phyloP scores from a whole-genome alignment of 441 rosid genomes.

The Erysimum pusillum region DNA sequence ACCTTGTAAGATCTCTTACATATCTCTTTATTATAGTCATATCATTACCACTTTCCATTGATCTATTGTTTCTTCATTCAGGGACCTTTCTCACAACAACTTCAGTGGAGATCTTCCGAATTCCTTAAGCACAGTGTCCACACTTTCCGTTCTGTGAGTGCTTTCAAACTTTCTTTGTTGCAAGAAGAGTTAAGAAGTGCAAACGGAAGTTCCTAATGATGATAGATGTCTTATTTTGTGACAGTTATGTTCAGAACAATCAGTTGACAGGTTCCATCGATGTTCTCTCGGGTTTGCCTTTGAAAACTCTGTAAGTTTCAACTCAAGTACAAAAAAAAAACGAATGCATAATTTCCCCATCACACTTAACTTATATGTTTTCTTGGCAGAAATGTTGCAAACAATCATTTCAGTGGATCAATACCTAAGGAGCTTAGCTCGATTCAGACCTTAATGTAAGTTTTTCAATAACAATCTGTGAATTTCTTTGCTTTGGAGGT shows the following conservation, averaged over 20 bases:
- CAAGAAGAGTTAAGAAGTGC: neutral
- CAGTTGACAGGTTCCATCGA: slow-evolving; percentile 81
- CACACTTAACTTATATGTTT: slow-evolving; percentile 12
- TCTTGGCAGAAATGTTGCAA: slow-evolving; percentile 83
- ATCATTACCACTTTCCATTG: slow-evolving; percentile 4
- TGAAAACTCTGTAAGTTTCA: slow-evolving; percentile 79
- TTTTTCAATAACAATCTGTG: slow-evolving; percentile 25
- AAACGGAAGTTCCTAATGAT: neutral
- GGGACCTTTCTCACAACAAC: slow-evolving; percentile 95
- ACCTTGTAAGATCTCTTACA: slow-evolving; percentile 70
- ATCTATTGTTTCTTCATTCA: slow-evolving; percentile 39
- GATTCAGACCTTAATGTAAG: slow-evolving; percentile 77
- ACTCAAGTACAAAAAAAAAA: neutral
- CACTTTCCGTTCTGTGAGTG: slow-evolving; percentile 84
- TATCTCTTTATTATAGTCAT: neutral
- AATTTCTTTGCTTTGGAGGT: neutral
- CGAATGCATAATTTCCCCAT: neutral
- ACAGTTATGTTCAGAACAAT: slow-evolving; percentile 92
- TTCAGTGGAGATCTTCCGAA: slow-evolving; percentile 88
- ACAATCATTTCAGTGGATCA: slow-evolving; percentile 89
- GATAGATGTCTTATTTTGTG: slow-evolving; percentile 45
- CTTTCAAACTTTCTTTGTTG: slow-evolving; percentile 38
- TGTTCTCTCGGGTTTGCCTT: slow-evolving; percentile 70
- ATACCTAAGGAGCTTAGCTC: slow-evolving; percentile 81
- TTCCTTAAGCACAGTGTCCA: slow-evolving; percentile 73